Base-by-base conservation (phyloP, 208 protist species). In the Histomonas meleagridis region DNA sequence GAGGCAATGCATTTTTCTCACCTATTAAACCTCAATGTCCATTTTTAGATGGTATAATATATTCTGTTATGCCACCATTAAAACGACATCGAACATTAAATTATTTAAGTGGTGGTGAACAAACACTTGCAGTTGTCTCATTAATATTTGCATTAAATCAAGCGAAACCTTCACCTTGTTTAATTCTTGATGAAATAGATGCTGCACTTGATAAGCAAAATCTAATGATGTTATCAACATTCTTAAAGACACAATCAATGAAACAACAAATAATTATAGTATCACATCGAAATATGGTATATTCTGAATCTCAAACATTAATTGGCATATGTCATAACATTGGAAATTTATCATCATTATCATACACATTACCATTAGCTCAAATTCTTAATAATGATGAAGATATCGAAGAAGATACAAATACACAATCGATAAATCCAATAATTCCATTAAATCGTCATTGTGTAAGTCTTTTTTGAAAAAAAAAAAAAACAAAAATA, bases 141-240 rank as follows among this genome's bases (percentile, higher is more conserved):
- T 43, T 81, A 9, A 46, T 43, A n/a, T 81, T 81, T 51, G 70
- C 70, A 48, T 81, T 81, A 51, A 51, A 26, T n/a, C 14, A 32
- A 51, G 70, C 35, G 23, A 81, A 81, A 81, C 32, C 70, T 48
- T 4, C 70, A 38, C 70, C 70, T 38, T 51, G 26, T 5, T 81
- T 81, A 7, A 23, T 81, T 81, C 43, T 81, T 21, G 70, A 81
- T 51, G 70, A 81, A 51, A 81, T 81, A n/a, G 70, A 81, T 28
- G 70, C 70, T 51, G 70, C 70, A n/a, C 21, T 81, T 5, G 70
- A 81, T 35, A n/a, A 51, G 5, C 1, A 43, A 48, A 81, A 81
- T 81, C 12, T 35, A 7, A 32, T 1, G 28, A 51, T 26, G 32
- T 9, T 81, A 32, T 51, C 40, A 21, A 51, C 26, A 12, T 81